Evolutionary conservation across 139 green algal genomes (phyloP).

Genomic region (Chlorella sp.): DNA sequence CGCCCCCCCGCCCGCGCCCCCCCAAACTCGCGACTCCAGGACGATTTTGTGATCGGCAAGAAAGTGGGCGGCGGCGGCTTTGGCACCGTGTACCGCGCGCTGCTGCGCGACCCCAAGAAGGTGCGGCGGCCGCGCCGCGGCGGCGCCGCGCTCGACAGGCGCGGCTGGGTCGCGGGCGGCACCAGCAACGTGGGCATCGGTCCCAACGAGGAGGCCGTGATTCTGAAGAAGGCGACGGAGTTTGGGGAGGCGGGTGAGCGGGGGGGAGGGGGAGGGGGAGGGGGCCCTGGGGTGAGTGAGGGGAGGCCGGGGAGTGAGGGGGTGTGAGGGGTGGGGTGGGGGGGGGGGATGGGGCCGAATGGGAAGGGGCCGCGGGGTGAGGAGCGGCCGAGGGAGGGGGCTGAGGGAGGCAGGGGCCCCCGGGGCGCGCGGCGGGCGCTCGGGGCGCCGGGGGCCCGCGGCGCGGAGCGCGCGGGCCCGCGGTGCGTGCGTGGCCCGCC

Average conservation of each 20-base stretch:
- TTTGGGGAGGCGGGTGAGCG: constrained; percentile 90
- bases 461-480: no score
- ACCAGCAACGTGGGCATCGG: not conserved
- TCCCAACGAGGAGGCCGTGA: constrained; percentile 13
- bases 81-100: constrained; percentile 87
- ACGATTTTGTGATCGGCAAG: constrained; percentile 37
- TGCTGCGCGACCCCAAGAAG: constrained; percentile 48
- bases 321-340: not conserved
- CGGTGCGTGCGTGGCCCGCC: no score
- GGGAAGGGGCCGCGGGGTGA: no score
- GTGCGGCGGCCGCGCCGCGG: not conserved
- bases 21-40: constrained; percentile 1
- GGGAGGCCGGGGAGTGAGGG: not conserved
- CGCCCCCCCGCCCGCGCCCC: not conserved
- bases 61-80: constrained; percentile 85
- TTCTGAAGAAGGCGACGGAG: constrained; percentile 89
- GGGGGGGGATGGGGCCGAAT: no score
- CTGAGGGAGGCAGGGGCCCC: no score
- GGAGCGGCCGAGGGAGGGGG: no score
- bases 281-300: not conserved
- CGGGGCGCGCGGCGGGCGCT: no score
- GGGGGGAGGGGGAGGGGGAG: not conserved
- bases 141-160: not conserved
- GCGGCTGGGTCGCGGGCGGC: not conserved
- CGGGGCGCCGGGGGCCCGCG: no score